Base-by-base conservation (phyloP, 805 yeast genomes). In the Suhomyces kilbournensis region DNA sequence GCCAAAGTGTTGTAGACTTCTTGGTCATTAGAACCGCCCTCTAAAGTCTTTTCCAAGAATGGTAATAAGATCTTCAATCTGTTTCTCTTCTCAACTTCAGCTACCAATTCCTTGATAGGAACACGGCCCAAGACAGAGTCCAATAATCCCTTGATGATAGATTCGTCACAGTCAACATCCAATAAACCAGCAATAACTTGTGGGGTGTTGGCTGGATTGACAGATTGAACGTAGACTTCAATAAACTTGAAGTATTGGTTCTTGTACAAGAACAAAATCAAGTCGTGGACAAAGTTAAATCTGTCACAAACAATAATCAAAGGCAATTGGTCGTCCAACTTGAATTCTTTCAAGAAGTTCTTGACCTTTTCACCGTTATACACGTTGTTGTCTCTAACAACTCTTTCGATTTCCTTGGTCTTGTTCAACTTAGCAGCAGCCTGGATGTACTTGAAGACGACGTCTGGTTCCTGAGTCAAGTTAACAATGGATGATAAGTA, bases 341-440 rank as follows among this genome's bases (percentile, higher is more conserved):
- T 84, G 56, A 93, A 90, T 69, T 94, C 99, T 74, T 94, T 94
- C 75, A 94, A 81, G 74, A 89, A 96, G 76, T 94, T 94, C 79
- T 94, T 94, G 54, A 94, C 98, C 74, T 92, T 92, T 70, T 94
- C 99, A 54, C 98, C 96, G 67, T 91, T 93, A 73, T 93, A 94
- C 53, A 90, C 93, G 60, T 83, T 88, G 78, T 94, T 94, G 67
- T 91, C 97, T 70, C 94, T 86, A 49, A 91, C 97, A 56, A 94
- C 83, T 71, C 99, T 85, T 77, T 94, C 99, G 65, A 94, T 90
- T 75, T 94, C 99, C 65, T 88, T 88, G 68, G 80, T 79, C 76
- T 94, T 98, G 55, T 92, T 92, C 67, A 90, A 79, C 65, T 83
- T 85, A 40, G 97, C 89, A 56, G 98, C 97, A 54, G 96, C 84